Evolutionary conservation across 2,329 filamentous ascomycete species (phyloP).

Genomic region (Stagonosporopsis tanaceti): DNA sequence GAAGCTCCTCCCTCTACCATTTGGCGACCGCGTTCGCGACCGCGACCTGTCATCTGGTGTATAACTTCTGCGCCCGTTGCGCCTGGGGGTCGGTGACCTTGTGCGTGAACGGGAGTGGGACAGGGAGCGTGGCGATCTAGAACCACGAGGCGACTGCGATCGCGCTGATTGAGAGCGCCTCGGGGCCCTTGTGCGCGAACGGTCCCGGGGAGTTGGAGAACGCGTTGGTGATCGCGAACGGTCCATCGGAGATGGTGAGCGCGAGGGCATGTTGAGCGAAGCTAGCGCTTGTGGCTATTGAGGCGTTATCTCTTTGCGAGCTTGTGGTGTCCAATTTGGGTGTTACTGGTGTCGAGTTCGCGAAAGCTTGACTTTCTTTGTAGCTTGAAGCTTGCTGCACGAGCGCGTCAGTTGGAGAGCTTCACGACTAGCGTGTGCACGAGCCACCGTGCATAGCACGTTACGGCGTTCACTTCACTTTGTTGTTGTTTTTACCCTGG

Average conservation of each 20-base stretch:
- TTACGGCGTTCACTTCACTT: not conserved
- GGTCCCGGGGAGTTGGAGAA: slow-evolving; percentile 52
- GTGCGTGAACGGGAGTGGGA: slow-evolving; percentile 42
- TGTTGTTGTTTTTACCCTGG: not conserved
- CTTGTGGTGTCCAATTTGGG: not conserved
- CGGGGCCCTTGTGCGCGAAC: slow-evolving; percentile 46
- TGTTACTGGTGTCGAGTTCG: not conserved
- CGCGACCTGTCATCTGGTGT: slow-evolving; percentile 40
- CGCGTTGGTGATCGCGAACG: slow-evolving; percentile 30
- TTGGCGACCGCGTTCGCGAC: slow-evolving; percentile 35
- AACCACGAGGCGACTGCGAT: slow-evolving; percentile 46
- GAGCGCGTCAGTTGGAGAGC: not conserved
- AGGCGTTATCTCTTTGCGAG: too few relatives aligned
- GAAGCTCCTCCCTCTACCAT: slow-evolving; percentile 45
- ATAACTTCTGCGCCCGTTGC: slow-evolving; percentile 49
- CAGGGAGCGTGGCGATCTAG: slow-evolving; percentile 49
- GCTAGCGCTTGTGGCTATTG: not conserved
- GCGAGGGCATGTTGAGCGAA: slow-evolving; percentile 30
- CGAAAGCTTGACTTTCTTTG: not conserved
- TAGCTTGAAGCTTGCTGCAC: slow-evolving; percentile 11
- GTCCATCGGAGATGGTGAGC: slow-evolving; percentile 31
- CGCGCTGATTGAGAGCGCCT: slow-evolving; percentile 32
- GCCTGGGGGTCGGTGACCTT: slow-evolving; percentile 37
- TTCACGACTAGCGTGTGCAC: slow-evolving; percentile 12
- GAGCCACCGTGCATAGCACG: not conserved